Base-by-base conservation (phyloP, 257 asterid species). In the Salvia hispanica region DNA sequence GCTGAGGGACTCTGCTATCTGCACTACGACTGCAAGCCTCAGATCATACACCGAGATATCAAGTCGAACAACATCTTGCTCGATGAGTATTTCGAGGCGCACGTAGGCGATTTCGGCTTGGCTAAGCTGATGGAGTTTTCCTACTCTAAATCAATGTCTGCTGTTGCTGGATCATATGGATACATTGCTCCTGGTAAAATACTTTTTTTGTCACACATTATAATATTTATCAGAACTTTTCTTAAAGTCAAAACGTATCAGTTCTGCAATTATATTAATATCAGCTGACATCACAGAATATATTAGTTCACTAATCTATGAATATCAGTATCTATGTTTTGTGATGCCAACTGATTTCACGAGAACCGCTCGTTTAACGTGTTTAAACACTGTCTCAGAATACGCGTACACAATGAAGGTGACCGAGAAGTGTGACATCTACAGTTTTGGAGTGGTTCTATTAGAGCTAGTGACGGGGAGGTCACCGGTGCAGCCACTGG, bases 351-450 rank as follows among this genome's bases (percentile, higher is more conserved):
- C 31, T 25, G 31, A 25, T 25, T 25, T 25, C 31, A 25, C 31
- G 1, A 25, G 31, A 39, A 5, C 9, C 43, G 9, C 2, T 6
- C 7, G 16, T 7, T 12, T 51, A 15, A 51, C 31, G 2, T 51
- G 56, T 51, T 7, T 25, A 55, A 4, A 48, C 57, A 62, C 1
- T 55, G 46, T 75, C 73, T 62, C 91, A 91, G 97, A 91, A 72
- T 91, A 91, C 61, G 97, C 97, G 5, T 91, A 91, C 88, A 91
- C 97, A 6, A 76, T 91, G 95, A 91, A 91, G 81, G 95, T 91
- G 81, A 91, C 97, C 25, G 96, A 91, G 72, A 91, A 91, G 72
- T 91, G 95, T 9, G 97, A 91, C 31, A 80, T 86, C 76, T 91
- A 91, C 14, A 91, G 97, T 68, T 91, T 82, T 28, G 97, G 97